A percentile compares a stretch with the other conserved stretches of the same genome.
Conservation (phyloP, 305 asterid species). For the Rubia peregrina region DNA sequence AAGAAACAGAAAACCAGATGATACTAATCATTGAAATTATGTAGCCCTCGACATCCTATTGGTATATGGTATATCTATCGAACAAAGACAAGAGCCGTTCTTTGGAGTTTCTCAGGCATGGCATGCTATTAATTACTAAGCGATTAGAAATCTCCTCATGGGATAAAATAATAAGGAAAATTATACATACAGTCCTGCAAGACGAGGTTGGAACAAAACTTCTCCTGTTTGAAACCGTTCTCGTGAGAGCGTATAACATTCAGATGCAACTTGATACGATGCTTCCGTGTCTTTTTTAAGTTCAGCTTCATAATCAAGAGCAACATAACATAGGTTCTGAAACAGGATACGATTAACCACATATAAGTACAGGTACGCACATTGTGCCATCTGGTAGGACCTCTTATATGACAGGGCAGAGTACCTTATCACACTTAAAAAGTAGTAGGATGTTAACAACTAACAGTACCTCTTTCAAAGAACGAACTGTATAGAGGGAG, state of each 20-base stretch:
- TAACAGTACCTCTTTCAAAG: constrained; percentile 74
- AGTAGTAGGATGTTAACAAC: constrained; percentile 1
- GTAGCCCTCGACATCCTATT: neutral
- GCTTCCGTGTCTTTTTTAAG: constrained; percentile 59
- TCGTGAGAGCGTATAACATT: constrained; percentile 64
- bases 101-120: neutral
- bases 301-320: constrained; percentile 90
- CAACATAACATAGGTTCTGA: constrained; percentile 93
- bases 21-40: neutral
- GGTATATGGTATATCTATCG: neutral
- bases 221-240: constrained; percentile 98
- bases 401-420: neutral
- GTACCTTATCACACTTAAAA: neutral
- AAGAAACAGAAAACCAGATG: neutral
- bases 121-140: neutral
- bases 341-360: constrained; percentile 14
- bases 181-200: constrained; percentile 78
- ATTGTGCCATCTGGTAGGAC: neutral
- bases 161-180: constrained; percentile 24
- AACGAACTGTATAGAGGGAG: constrained; percentile 88
- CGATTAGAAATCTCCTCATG: constrained; percentile 1
- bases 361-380: neutral
- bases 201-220: constrained; percentile 79
- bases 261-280: constrained; percentile 53
- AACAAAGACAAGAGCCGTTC: neutral